Percentiles rank a stretch among this genome's conserved stretches.
Conservation (phyloP, 257 asterid genomes). For the Capsicum baccatum region DNA sequence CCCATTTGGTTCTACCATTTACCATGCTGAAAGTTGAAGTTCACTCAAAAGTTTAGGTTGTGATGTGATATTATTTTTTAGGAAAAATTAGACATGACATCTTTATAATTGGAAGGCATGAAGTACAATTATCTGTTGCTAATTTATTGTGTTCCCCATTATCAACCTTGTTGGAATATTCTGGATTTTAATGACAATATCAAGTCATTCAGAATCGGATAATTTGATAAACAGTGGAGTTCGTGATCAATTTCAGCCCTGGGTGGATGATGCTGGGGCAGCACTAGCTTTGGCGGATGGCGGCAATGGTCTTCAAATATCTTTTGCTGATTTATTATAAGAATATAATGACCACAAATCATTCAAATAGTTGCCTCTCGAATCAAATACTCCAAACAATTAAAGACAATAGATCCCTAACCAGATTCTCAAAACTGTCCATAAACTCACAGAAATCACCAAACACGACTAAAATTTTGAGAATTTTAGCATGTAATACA, state of each 20-base stretch:
- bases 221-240: conserved; percentile 42
- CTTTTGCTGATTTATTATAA: conserved; percentile 69
- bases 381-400: too few relatives aligned
- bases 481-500: too few relatives aligned
- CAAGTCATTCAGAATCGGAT: conserved; percentile 52
- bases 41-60: background rate
- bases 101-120: conserved; percentile 42
- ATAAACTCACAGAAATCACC: too few relatives aligned
- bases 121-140: conserved; percentile 59
- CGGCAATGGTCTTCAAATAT: conserved; percentile 76
- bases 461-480: too few relatives aligned
- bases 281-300: conserved; percentile 42
- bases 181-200: conserved; percentile 60
- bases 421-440: too few relatives aligned
- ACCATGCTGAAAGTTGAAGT: background rate
- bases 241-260: conserved; percentile 47
- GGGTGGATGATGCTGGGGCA: conserved; percentile 39
- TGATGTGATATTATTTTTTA: background rate
- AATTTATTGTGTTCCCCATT: conserved; percentile 66
- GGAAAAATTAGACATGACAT: background rate
- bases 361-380: too few relatives aligned
- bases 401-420: too few relatives aligned
- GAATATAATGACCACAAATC: conserved; percentile 63
- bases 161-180: conserved; percentile 72
- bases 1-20: conserved; percentile 18